Evolutionary conservation across 768 basidiomycete species (phyloP).

Genomic region (Tylopilus vinaceipallidus): DNA sequence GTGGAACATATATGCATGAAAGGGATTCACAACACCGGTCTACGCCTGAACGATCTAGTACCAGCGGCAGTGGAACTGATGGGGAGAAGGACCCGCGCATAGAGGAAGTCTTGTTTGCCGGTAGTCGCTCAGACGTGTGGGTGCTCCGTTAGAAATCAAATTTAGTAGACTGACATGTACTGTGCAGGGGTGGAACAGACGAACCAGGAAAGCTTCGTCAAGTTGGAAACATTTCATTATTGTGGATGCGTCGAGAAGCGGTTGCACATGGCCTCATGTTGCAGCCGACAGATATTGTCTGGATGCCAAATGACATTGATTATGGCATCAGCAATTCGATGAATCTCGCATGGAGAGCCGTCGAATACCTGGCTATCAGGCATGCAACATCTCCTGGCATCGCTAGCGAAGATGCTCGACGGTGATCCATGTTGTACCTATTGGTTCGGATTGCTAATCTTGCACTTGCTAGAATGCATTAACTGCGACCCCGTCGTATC

Average conservation of each 20-base stretch:
- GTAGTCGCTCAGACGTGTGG: conserved; percentile 23
- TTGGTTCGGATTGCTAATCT: background rate
- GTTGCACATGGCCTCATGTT: conserved; percentile 2
- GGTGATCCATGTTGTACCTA: conserved; percentile 2
- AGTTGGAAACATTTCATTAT: background rate
- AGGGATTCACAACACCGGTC: conserved; percentile 5
- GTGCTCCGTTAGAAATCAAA: background rate
- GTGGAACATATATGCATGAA: too few species aligned
- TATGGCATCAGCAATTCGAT: conserved; percentile 14
- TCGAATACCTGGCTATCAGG: conserved; percentile 12
- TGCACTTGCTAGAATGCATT: conserved; percentile 2
- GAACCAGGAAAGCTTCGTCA: conserved; percentile 3
- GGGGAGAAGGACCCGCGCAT: conserved; percentile 56
- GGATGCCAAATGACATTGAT: conserved; percentile 16
- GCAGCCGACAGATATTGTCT: conserved; percentile 13
- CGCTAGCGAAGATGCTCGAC: conserved; percentile 1
- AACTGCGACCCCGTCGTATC: conserved; percentile 12
- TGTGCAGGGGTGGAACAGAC: conserved; percentile 9
- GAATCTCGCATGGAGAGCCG: conserved; percentile 1
- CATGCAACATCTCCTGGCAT: conserved; percentile 2
- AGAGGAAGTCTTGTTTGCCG: background rate
- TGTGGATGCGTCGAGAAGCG: background rate
- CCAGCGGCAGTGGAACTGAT: background rate
- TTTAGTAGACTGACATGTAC: background rate
- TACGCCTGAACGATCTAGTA: too few species aligned